Conservation (phyloP, 495 filamentous ascomycete genomes). For the Glarea lozoyensis region DNA sequence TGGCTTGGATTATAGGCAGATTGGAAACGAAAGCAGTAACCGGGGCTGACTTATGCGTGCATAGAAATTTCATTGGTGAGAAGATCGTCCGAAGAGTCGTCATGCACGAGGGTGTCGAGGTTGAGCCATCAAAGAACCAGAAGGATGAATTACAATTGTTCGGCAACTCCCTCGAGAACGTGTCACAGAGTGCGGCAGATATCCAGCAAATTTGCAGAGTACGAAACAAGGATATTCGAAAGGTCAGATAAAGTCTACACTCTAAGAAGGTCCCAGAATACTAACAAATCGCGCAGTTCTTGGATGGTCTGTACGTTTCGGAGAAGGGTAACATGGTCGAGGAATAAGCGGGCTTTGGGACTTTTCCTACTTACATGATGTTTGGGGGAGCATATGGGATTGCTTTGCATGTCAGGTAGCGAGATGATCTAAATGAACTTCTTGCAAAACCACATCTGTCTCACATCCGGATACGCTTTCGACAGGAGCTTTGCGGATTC, state of each 20-base stretch:
- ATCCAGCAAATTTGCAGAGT: constrained; percentile 99
- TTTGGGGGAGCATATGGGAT: constrained; percentile 38
- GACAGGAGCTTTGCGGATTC: neutral
- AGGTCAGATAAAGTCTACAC: no score
- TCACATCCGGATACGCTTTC: neutral
- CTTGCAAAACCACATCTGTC: constrained; percentile 16
- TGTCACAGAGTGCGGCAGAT: constrained; percentile 95
- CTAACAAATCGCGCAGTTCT: constrained; percentile 70
- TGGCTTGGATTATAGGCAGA: no score
- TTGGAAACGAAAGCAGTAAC: no score
- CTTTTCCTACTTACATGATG: constrained; percentile 33
- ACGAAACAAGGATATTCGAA: constrained; percentile 99
- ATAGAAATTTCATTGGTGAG: constrained; percentile 97
- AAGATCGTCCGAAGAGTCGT: constrained; percentile 92
- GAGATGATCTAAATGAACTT: constrained; percentile 22
- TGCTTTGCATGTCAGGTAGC: constrained; percentile 54
- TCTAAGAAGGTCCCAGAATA: no score
- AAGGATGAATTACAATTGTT: constrained; percentile 94
- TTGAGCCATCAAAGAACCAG: constrained; percentile 77
- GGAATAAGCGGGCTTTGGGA: constrained; percentile 35
- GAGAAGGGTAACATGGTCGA: constrained; percentile 90
- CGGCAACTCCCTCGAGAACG: constrained; percentile 92
- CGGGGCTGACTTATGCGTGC: constrained; percentile 24
- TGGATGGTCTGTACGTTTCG: constrained; percentile 98
- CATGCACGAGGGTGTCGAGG: constrained; percentile 83